Base-by-base conservation (phyloP, 371 early-diverging fungal species). In the Mortierella sp. region DNA sequence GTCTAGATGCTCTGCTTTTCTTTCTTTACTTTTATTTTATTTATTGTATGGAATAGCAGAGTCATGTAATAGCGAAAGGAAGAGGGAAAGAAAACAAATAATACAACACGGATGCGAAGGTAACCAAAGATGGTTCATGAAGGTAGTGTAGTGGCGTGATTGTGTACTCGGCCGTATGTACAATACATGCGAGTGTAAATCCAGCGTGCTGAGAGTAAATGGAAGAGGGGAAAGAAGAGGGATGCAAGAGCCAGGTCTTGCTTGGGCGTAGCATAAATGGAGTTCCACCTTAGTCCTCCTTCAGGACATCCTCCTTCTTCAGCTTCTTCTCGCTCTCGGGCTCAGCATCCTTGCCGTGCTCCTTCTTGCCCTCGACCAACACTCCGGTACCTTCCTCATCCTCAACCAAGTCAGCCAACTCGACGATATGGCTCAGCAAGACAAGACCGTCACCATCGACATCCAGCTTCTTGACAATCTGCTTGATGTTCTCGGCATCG, bases 381-480 rank as follows among this genome's bases (percentile, higher is more conserved):
- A 89, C 89, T 38, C 90, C 90, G 0, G 89, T 87, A 26, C 90
- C 90, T 72, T 90, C 90, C 34, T 88, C 88, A 63, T 88, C 80
- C 55, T 87, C 83, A 0, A 89, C 87, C 60, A 84, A 71, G 54
- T 89, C 80, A 24, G 89, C 89, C 68, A 90, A 44, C 21, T 89
- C 88, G 1, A 83, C 82, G 74, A 90, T 87, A 60, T 89, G 90
- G 70, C 89, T 88, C 60, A 90, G 68, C 82, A 90, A 75, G 19
- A 90, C 88, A 48, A 89, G 82, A 26, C 90, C 90, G 68, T 90
- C 95, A 48, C 90, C 90, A 76, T 95, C 94, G 13, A 86, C 83
- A 80, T 95, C 95, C 70, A 95, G 83, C 79, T 91, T 88, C 84
- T 91, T 90, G 44, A 95, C 93, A 81, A 95, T 93, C 78, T 89